Base-by-base conservation (phyloP, 2,329 filamentous ascomycete species). In the Aspergillus alliaceus region DNA sequence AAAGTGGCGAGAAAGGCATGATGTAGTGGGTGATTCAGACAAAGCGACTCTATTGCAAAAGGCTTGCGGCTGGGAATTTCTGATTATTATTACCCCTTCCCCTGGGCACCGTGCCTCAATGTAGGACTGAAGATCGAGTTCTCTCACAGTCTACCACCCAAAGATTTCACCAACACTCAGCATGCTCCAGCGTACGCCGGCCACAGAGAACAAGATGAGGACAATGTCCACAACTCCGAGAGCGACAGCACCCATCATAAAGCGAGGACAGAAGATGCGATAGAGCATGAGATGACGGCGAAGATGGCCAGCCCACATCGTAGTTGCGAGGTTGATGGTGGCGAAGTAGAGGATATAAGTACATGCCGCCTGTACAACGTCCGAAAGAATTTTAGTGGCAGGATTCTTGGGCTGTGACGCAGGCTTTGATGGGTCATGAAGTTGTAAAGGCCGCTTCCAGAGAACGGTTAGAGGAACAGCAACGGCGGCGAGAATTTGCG, bases 271-370 rank as follows among this genome's bases (percentile, higher is more conserved):
- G 70, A 99, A 99, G 42, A 99, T 91, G 40, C 95, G 84, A 77
- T 95, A 99, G 29, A 99, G 83, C 95, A 99, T 99, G 61, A 99
- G 82, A 79, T 99, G 95, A 51, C 95, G 83, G 53, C 95, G 83
- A 68, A 99, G 77, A 77, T 91, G 88, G 1, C 90, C 93, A 0
- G 93, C 91, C 89, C 93, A 97, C 73, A 90, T 86, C 66, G 95
- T 96, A 4, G 93, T 96, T 0, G 91, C 90, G 22, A 96, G 76
- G 27, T 89, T 89, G 70, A 97, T 84, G 8, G 90, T 88, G 5
- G 90, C 90, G 70, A 92, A 95, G 71, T 93, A 96, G 1, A 89
- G 79, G 6, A 93, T 76, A 69, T 96, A 92, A 25, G 88, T 89
- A 15, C 85, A 88, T 53, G 92, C 80, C 0, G 87, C 86, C 56